Evolutionary conservation across 2,329 filamentous ascomycete species (phyloP).

Genomic region (Dactylellina haptotyla): DNA sequence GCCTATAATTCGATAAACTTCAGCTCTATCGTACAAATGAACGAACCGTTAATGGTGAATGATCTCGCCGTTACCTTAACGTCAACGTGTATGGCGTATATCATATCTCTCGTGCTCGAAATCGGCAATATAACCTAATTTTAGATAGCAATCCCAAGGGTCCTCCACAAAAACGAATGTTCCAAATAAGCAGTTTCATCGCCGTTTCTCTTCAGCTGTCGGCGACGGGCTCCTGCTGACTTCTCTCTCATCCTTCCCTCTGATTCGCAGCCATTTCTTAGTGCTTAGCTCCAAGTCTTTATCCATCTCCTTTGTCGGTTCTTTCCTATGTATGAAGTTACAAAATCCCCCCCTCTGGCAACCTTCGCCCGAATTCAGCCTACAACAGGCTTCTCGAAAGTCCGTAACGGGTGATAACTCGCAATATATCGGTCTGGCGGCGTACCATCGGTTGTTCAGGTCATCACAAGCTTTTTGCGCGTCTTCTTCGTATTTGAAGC

Average conservation of each 20-base stretch:
- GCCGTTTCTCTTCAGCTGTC: conserved; percentile 12
- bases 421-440: conserved; percentile 96
- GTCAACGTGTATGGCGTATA: conserved; percentile 10
- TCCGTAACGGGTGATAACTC: conserved; percentile 96
- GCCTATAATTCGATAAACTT: conserved; percentile 39
- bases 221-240: conserved; percentile 63
- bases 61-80: conserved; percentile 35
- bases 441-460: conserved; percentile 95
- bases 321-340: conserved; percentile 99
- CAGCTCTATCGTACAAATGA: conserved; percentile 50
- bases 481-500: conserved; percentile 99
- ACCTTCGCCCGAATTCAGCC: conserved; percentile 91
- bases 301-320: conserved; percentile 88
- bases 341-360: conserved; percentile 97
- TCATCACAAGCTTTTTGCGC: conserved; percentile 93
- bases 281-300: conserved; percentile 85
- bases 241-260: conserved; percentile 85
- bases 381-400: conserved; percentile 96
- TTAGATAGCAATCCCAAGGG: neutral
- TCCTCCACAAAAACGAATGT: neutral
- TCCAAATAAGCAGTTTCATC: neutral
- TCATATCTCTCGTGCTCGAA: neutral
- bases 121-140: neutral
- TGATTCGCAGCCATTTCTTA: conserved; percentile 93
- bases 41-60: conserved; percentile 20